These are phyloP conservation scores for Aspergillus sp. DNA, from an alignment of 2,329 filamentous ascomycete genomes.

Conservation along the genomic window DNA sequence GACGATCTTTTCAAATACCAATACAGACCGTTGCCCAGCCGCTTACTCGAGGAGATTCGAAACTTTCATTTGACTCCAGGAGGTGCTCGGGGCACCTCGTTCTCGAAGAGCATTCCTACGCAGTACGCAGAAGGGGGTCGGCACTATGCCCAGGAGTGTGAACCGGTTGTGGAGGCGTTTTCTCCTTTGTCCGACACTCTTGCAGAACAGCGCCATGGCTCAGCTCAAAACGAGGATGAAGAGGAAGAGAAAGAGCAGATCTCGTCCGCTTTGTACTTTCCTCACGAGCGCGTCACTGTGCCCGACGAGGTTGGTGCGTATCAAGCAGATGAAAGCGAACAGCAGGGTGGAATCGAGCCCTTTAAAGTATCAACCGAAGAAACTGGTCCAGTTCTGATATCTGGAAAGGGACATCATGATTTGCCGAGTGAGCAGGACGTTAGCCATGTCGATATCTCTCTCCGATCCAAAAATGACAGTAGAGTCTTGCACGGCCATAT, in stretches of 20 bases:
- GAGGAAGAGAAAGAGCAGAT: constrained; percentile 57
- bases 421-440: constrained; percentile 21
- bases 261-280: constrained; percentile 56
- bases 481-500: constrained; percentile 55
- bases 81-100: constrained; percentile 38
- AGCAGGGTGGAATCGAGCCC: constrained; percentile 14
- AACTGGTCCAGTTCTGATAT: constrained; percentile 20
- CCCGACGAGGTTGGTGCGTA: constrained; percentile 22
- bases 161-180: constrained; percentile 10
- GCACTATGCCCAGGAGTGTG: constrained; percentile 20
- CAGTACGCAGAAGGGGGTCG: constrained; percentile 26
- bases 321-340: constrained; percentile 10
- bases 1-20: constrained; percentile 18
- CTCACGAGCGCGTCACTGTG: constrained; percentile 46
- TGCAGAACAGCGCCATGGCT: constrained; percentile 14
- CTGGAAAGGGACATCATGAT: constrained; percentile 15
- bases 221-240: constrained; percentile 41
- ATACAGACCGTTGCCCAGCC: constrained; percentile 38
- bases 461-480: constrained; percentile 53
- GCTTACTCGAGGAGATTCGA: constrained; percentile 49
- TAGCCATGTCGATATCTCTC: constrained; percentile 54
- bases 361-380: constrained; percentile 19
- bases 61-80: constrained; percentile 47
- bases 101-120: constrained; percentile 34
- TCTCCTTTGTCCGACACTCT: constrained; percentile 17